Base-by-base conservation (phyloP, 2,329 filamentous ascomycete genomes). In the Trichoderma harzianum region DNA sequence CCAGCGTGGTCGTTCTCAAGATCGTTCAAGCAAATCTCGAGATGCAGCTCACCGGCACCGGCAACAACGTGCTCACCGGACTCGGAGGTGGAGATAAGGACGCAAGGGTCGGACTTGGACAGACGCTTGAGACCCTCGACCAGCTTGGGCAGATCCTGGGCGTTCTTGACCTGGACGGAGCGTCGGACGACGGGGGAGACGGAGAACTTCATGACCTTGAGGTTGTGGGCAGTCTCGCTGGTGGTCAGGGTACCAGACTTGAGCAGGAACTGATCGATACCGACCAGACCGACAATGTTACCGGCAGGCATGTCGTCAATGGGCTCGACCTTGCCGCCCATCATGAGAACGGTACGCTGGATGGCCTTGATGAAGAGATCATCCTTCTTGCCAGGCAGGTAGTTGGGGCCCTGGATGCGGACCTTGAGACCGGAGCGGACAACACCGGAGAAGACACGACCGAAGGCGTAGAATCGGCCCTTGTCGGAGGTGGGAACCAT, bases 131-230 rank as follows among this genome's bases (percentile, higher is more conserved):
- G 95, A 94, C 96, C 96, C 89, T 99, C 96, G 80, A 99, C 96
- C 74, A 99, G 92, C 92, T 99, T 99, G 86, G 96, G 96, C 76
- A 99, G 91, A 90, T 99, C 96, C 88, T 97, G 94, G 81, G 96
- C 96, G 88, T 99, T 99, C 94, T 98, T 98, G 89, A 98, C 95
- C 87, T 98, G 94, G 81, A 99, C 96, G 85, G 96, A 97, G 79
- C 95, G 95, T 87, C 93, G 95, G 78, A 99, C 96, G 87, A 99
- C 96, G 80, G 96, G 96, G 74, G 96, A 98, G 84, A 99, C 96
- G 82, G 96, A 99, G 93, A 99, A 99, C 90, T 98, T 98, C 96
- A 99, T 99, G 87, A 99, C 96, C 92, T 98, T 98, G 82, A 99
- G 88, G 92, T 99, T 99, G 92, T 99, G 96, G 83, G 96, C 95